Evolutionary conservation across 805 yeast species (phyloP), one percentile per base, ranked within the genome.

Genomic region (Teunomyces pallodes): DNA sequence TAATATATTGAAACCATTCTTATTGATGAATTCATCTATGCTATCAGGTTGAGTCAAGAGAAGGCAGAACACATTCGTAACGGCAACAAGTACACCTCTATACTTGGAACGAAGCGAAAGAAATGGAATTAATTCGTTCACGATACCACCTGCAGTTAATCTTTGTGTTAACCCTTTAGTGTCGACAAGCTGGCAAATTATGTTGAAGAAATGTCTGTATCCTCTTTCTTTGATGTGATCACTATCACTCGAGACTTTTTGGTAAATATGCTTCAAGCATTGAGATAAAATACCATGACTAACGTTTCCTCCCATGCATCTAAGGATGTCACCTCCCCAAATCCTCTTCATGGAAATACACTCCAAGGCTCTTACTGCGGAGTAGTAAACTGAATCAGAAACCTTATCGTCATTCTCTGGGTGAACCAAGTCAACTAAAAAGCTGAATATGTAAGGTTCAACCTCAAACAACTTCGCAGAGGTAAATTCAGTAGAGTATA

Each of bases 271-370:
- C 48, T 91, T 78, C 27, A 90, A 62, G 28, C 84, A 78, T 58
- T 87, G 90, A 68, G 86, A 87, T 35, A 91, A 60, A 9, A 83
- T 67, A 1, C 97, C 97, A 65, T 91, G 96, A 51, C 84, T 82
- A 35, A 91, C 90, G 61, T 89, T 89, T 8, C 94, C 97, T 16
- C 94, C 89, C 53, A 90, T 64, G 9, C 87, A 83, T 49, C 90
- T 76, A 46, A 90, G 74, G 17, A 91, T 75, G 54, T 90, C 97
- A 43, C 84, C 75, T 13, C 91, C 84, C 80, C 90, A 86, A 3
- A 77, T 76, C 42, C 82, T 81, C 57, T 82, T 83, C 16, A 78
- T 70, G 1, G 96, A 78, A 29, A 89, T 80, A 52, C 84, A 80
- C 52, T 86, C 87, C 45, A 91, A 71, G 0, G 91, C 79, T 50